Evolutionary conservation across 2,329 filamentous ascomycete genomes (phyloP).

Genomic region (Scedosporium apiospermum): DNA sequence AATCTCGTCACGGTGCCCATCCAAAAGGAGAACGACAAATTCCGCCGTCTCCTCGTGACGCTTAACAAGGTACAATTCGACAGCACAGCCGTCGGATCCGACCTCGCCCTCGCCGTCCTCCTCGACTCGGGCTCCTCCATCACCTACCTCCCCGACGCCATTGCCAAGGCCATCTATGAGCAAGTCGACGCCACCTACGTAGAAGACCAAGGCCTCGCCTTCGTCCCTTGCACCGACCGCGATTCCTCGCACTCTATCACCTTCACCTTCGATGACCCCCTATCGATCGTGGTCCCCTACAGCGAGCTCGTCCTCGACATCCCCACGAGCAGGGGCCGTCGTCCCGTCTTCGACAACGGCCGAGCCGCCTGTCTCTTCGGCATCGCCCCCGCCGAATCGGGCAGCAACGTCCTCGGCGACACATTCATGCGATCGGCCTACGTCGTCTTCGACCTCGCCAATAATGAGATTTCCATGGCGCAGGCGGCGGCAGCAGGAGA

Average conservation of each 20-base stretch:
- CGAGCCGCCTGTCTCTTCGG: conserved; percentile 56
- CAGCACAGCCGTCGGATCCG: conserved; percentile 28
- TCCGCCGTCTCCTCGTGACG: conserved; percentile 58
- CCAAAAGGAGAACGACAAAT: conserved; percentile 40
- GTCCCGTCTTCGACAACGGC: conserved; percentile 43
- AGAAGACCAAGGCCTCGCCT: conserved; percentile 40
- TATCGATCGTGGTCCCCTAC: conserved; percentile 43
- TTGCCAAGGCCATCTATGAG: conserved; percentile 45
- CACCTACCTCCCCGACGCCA: conserved; percentile 53
- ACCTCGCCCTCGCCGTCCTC: conserved; percentile 51
- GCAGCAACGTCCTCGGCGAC: conserved; percentile 58
- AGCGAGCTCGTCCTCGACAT: conserved; percentile 50
- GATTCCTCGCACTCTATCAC: conserved; percentile 35
- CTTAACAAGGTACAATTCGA: conserved; percentile 48
- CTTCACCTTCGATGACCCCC: conserved; percentile 35
- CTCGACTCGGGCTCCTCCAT: conserved; percentile 64
- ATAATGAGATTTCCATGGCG: conserved; percentile 62
- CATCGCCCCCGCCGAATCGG: conserved; percentile 46
- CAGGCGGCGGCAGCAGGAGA: conserved; percentile 36
- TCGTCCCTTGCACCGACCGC: conserved; percentile 48
- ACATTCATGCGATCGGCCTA: conserved; percentile 69
- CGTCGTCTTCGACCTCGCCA: conserved; percentile 64
- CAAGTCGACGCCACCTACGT: conserved; percentile 51
- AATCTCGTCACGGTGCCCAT: conserved; percentile 58
- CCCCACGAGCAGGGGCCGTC: conserved; percentile 32